A percentile compares a stretch with the other conserved stretches of the same genome.
Evolutionary conservation across 148 eudicot species (phyloP).

Genomic region (Amaranthus hypochondriacus): DNA sequence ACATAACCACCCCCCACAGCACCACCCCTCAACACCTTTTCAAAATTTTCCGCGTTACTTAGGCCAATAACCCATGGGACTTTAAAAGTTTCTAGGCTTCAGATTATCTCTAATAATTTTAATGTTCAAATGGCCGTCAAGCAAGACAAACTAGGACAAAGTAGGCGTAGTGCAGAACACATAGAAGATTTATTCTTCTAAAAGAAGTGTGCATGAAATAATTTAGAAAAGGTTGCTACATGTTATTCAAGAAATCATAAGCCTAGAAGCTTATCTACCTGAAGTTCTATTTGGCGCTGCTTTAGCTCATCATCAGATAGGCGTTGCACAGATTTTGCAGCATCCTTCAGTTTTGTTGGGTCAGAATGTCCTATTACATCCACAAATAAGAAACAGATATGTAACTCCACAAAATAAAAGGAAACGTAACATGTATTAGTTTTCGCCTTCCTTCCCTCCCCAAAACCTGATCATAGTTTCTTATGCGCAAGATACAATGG

Average conservation of each 20-base stretch:
- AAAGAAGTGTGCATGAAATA: neutral
- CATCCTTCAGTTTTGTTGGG: constrained; percentile 68
- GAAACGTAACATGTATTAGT: neutral
- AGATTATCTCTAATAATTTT: neutral
- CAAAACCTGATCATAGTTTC: no score
- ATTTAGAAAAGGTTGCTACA: neutral
- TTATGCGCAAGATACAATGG: no score
- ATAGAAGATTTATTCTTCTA: neutral
- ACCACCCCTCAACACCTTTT: no score
- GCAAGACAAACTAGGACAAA: neutral
- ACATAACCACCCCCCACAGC: no score
- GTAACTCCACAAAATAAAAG: constrained; percentile 3
- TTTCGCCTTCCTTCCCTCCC: no score
- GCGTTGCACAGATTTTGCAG: constrained; percentile 52
- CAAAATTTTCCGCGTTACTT: neutral
- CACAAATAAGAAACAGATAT: constrained; percentile 11
- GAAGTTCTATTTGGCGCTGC: constrained; percentile 65
- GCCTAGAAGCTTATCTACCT: constrained; percentile 38
- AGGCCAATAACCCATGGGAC: neutral
- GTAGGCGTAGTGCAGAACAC: neutral
- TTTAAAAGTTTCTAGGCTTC: neutral
- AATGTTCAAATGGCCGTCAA: neutral
- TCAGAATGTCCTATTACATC: constrained; percentile 77
- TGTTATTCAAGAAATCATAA: neutral
- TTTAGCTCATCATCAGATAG: constrained; percentile 61